Base-by-base conservation (phyloP, 2,329 filamentous ascomycete genomes). In the Diaporthe sp. region DNA sequence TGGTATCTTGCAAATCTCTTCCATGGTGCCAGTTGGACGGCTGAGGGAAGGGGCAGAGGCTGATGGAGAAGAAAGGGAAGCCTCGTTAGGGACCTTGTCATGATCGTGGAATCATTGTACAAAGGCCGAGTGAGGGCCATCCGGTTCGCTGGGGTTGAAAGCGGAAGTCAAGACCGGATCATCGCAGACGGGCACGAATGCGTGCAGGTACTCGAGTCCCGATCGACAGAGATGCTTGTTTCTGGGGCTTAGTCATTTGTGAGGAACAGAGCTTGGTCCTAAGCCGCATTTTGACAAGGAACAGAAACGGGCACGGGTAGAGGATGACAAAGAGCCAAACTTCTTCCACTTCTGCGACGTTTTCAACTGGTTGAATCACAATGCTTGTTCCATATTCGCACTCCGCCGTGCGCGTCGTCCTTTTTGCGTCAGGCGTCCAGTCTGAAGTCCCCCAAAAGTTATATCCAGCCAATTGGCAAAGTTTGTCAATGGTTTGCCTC, bases 1-100 rank as follows among this genome's bases (percentile, higher is more conserved):
- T 86, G 83, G 72, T 87, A 86, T 56, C 85, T 82, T 7, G 73
- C 76, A 25, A 70, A 51, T 58, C 74, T 74, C 55, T 65, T 75
- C 74, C 69, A 74, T 6, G 74, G 68, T 44, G 74, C 72, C 69
- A 66, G 32, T n/a, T 74, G 72, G 25, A 70, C 22, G 13, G 44
- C 13, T 19, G 61, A 44, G 37, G 66, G 4, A 37, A 61, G 15
- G 61, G 15, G 51, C 56, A 51, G 39, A 63, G 70, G 44, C 6
- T 51, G 59, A 25, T 59, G n/a, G 47, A 53, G 37, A 63, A 75
- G 72, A 51, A 72, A 13, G 13, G 61, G 69, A 17, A 65, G 69
- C 35, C 59, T 74, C 59, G 50, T 44, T 39, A 61, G 32, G 32
- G 55, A 56, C 70, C 30, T 58, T 27, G 35, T 58, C 35, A 37